These are phyloP conservation scores for Blastocystis sp. DNA, from an alignment of 352 stramenopile species.

Conservation along the genomic window DNA sequence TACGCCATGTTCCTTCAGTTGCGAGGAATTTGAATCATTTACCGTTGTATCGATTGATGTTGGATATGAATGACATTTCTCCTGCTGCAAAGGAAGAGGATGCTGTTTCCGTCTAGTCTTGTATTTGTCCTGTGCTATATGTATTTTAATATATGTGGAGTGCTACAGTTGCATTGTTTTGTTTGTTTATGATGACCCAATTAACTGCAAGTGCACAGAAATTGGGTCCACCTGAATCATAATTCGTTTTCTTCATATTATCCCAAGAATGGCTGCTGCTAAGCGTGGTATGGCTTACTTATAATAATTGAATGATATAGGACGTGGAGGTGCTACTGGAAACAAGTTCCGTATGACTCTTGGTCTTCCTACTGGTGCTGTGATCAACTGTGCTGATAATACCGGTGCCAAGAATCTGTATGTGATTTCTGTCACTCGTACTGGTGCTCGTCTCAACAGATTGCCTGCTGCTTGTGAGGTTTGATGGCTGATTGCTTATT, in stretches of 20 bases:
- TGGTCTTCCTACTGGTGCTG: conserved; percentile 93
- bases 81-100: neutral
- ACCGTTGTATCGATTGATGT: conserved; percentile 18
- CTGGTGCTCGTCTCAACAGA: conserved; percentile 97
- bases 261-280: conserved; percentile 33
- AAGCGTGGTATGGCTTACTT: conserved; percentile 44
- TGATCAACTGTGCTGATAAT: conserved; percentile 99
- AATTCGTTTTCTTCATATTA: neutral
- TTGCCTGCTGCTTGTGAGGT: conserved; percentile 87
- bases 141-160: conserved; percentile 26
- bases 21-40: conserved; percentile 14
- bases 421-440: conserved; percentile 98
- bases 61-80: neutral
- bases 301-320: conserved; percentile 64
- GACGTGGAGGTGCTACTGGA: conserved; percentile 90
- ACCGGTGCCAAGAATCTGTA: conserved; percentile 99
- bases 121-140: neutral
- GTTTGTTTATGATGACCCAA: neutral
- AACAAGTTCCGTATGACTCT: conserved; percentile 99
- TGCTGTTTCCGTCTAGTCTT: conserved; percentile 15
- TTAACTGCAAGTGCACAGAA: no score
- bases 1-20: neutral
- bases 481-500: neutral
- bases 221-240: neutral
- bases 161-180: neutral